Base-by-base conservation (phyloP, 768 basidiomycete genomes). In the Lenzites betulinus region DNA sequence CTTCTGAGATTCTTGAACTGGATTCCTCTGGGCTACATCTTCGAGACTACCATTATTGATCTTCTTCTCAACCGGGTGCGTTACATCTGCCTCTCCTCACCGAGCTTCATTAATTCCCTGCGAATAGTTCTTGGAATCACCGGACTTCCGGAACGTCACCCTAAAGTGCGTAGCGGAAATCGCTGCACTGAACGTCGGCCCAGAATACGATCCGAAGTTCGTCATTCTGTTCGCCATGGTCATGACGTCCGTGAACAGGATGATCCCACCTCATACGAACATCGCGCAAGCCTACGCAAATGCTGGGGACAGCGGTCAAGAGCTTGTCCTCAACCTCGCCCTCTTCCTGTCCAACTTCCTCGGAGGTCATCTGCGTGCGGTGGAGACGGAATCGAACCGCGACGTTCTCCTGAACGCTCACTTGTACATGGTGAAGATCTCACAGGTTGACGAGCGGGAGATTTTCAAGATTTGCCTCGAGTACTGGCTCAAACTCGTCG, bases 401-500 rank as follows among this genome's bases (percentile, higher is more conserved):
- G 94, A 96, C 67, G 89, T 98, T 0, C 81, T 99, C 26, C 84
- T 98, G 53, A 99, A 98, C 71, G 95, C 96, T 0, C 96, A 99
- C 74, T 78, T 96, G 28, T 99, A 98, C 76, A 93, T 99, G 85
- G 93, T 98, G 71, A 98, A 98, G 76, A 88, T 99, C 38, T 95
- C 93, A 0, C 94, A 95, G 66, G 97, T 99, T 36, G 96, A 99
- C 68, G 97, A 99, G 71, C 88, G 96, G 52, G 97, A 99, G 74
- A 91, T 99, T 64, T 98, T 98, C 87, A 99, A 99, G 77, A 97
- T 99, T 69, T 97, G 96, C 67, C 77, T 98, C 69, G 97, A 98
- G 71, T 99, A 98, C 77, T 99, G 97, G 93, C 74, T 87, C 55
- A 95, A 95, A 74, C 87, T 99, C 26, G 96, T 99, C 15, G 86